Base-by-base conservation (phyloP, 176 grass and related monocot species). In the Chloris gayana region DNA sequence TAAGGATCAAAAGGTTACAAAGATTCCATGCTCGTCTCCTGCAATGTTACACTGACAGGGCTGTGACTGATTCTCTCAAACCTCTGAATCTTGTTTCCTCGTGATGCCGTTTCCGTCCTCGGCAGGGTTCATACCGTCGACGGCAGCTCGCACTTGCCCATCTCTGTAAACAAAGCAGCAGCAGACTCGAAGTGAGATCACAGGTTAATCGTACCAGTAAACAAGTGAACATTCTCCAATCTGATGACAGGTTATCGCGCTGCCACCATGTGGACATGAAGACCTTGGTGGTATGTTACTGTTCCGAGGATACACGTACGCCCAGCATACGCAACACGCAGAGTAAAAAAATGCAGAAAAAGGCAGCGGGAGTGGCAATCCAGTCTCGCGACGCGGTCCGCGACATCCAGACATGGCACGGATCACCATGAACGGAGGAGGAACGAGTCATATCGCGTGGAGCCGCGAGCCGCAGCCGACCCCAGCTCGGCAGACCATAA, bases 71-170 rank as follows among this genome's bases (percentile, higher is more conserved):
- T 81, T 75, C 29, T 69, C 37, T 37, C 34, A 30, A 7, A 60
- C 57, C 12, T 60, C 24, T n/a, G 21, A 29, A 72, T 61, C 74
- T 61, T 30, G 18, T 7, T 14, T 33, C 64, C 61, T 79, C 70
- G 37, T 68, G 62, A 65, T 68, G 77, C 35, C 38, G 0, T 85
- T 27, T 19, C 24, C 18, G 38, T n/a, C 42, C 1, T 42, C 13
- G 56, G 11, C 3, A 39, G 26, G 50, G 66, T 49, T 94, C 88
- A 91, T 70, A 79, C 85, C 14, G 87, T 82, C 29, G 91, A 83
- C 2, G 91, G 88, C 19, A 94, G 91, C 45, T 79, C 88, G 67
- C 91, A 94, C 72, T 83, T 88, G 39, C 91, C 91, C 46, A 88
- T 81, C 85, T 83, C 91, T 94, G 85, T 19, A 90, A 76, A 70